Conservation (phyloP, 2,329 filamentous ascomycete species). For the Grosmannia penicillata region DNA sequence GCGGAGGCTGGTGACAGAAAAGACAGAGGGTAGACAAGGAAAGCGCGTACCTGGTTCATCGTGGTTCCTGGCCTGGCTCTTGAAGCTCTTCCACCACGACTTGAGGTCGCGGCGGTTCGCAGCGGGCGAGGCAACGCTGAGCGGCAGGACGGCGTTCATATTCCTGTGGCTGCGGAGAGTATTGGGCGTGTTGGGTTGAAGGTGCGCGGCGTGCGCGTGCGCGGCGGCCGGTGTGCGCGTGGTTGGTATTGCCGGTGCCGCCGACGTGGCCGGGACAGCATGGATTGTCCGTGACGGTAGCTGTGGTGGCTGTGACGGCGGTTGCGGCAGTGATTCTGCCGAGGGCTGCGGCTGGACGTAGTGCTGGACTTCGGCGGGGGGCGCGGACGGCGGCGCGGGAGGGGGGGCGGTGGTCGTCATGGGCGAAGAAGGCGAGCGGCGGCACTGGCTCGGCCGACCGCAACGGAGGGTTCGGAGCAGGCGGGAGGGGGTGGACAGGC, state of each 20-base stretch:
- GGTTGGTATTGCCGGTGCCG: not conserved
- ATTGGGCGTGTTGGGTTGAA: constrained; percentile 7
- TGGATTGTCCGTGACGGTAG: too few relatives aligned
- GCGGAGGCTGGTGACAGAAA: not conserved
- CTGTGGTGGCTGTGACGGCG: too few relatives aligned
- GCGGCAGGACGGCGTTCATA: constrained; percentile 10
- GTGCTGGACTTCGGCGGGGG: too few relatives aligned
- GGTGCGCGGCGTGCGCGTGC: not conserved
- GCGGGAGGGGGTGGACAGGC: too few relatives aligned
- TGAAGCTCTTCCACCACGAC: constrained; percentile 97
- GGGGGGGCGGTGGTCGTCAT: too few relatives aligned
- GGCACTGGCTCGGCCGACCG: too few relatives aligned
- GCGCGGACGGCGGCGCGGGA: too few relatives aligned
- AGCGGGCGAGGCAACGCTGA: constrained; percentile 49
- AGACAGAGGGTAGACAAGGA: not conserved
- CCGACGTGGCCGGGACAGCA: too few relatives aligned
- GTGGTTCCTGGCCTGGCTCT: constrained; percentile 46
- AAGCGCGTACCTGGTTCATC: constrained; percentile 19
- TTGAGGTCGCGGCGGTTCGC: constrained; percentile 77
- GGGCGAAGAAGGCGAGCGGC: too few relatives aligned
- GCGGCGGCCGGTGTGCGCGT: not conserved
- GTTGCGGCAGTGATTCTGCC: too few relatives aligned
- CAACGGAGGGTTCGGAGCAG: too few relatives aligned
- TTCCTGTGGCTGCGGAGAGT: constrained; percentile 2
- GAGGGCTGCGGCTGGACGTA: too few relatives aligned